These are phyloP conservation scores for Mycena leptocephala DNA, from an alignment of 768 basidiomycete species.

Conservation along the genomic window DNA sequence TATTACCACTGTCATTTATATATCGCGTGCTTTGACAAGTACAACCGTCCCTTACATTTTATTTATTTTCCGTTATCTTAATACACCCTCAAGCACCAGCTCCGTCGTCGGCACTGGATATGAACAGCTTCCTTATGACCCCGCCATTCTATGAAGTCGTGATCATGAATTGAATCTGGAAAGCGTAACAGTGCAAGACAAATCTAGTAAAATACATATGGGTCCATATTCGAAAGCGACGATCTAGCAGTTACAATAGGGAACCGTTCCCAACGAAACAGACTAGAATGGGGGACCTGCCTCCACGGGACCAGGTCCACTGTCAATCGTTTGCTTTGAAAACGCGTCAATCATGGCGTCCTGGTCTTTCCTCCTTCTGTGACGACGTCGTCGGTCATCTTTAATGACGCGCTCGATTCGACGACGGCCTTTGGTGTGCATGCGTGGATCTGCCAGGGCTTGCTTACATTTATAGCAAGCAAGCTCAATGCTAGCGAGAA, in stretches of 20 bases:
- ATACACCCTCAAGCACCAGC: not conserved
- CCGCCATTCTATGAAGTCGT: not conserved
- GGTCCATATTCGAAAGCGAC: slow-evolving; percentile 34
- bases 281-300: slow-evolving; percentile 41
- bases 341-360: slow-evolving; percentile 89
- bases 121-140: no score
- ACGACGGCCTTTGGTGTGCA: slow-evolving; percentile 75
- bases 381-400: slow-evolving; percentile 86
- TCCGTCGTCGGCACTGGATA: not conserved
- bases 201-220: slow-evolving; percentile 36
- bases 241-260: slow-evolving; percentile 28
- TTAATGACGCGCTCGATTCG: slow-evolving; percentile 88
- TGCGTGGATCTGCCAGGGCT: slow-evolving; percentile 77
- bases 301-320: slow-evolving; percentile 45
- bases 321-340: slow-evolving; percentile 66
- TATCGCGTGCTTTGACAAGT: not conserved
- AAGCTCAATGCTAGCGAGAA: slow-evolving; percentile 88
- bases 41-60: not conserved
- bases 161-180: slow-evolving; percentile 16
- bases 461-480: slow-evolving; percentile 87
- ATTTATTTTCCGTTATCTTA: not conserved
- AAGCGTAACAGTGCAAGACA: slow-evolving; percentile 24
- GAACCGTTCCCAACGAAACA: not conserved
- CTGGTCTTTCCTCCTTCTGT: slow-evolving; percentile 88
- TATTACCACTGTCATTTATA: slow-evolving; percentile 17